Base-by-base conservation (phyloP, 1,284 basidiomycete genomes). In the Ustilago tritici region DNA sequence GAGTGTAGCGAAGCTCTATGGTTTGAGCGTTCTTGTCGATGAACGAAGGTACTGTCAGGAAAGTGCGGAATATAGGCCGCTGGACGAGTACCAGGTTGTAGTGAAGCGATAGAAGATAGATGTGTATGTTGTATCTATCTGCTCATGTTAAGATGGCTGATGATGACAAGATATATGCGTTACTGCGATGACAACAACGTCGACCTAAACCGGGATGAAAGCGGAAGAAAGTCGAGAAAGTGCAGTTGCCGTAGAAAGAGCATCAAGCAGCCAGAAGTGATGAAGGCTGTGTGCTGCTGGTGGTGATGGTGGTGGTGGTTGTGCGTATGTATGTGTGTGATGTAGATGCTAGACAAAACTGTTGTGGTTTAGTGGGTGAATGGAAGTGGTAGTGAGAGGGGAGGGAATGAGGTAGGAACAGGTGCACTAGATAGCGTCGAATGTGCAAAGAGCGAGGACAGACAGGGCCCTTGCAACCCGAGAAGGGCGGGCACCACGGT, bases 11-110 rank as follows among this genome's bases (percentile, higher is more conserved):
- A 56, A 49, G 53, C 67, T 60, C 56, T 68, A 58, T 54, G 60
- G 58, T 34, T 34, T 53, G 50, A 68, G 60, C 60, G 11, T 35
- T 38, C 41, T 11, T 32, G 35, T 28, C 15, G 34, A 46, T 46
- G 41, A 14, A 34, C 11, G 23, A 23, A 28, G 53, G 41, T 55
- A 43, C 31, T 49, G 53, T 36, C 19, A 9, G n/a, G 40, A 31
- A 28, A 36, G 38, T 60, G 57, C 58, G 58, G 53, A 54, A 62
- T 54, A 47, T 54, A 36, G 38, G 59, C 47, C 47, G 59, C 59
- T 58, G 60, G 49, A 38, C 40, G 32, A 50, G 28, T 57, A 32
- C 58, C 47, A 9, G 34, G 32, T 55, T 9, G 17, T 23, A 12
- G 35, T 55, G 17, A 36, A 55, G 56, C 17, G 28, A 5, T n/a